Percentiles rank a stretch among this genome's conserved stretches.
Evolutionary conservation across 805 yeast species (phyloP).

Genomic region (Ogataea minuta): DNA sequence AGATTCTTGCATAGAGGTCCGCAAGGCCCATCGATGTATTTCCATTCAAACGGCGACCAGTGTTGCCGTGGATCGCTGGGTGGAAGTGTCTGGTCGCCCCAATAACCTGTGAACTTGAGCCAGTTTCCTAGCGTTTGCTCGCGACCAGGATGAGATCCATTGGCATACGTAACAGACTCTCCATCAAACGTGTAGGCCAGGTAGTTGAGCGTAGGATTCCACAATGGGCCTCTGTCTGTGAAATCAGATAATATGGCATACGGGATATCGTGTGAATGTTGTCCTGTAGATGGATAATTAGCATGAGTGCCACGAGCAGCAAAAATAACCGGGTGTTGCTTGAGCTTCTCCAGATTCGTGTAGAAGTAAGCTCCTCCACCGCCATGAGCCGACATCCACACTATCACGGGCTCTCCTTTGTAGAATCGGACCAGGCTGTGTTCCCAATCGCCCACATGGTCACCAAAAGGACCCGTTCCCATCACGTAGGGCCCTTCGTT

Average conservation of each 20-base stretch:
- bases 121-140: slow-evolving; percentile 63
- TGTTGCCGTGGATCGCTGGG: slow-evolving; percentile 74
- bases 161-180: slow-evolving; percentile 41
- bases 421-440: slow-evolving; percentile 85
- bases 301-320: slow-evolving; percentile 97
- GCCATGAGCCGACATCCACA: slow-evolving; percentile 98
- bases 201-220: slow-evolving; percentile 88
- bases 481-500: slow-evolving; percentile 94
- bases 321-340: slow-evolving; percentile 70
- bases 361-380: slow-evolving; percentile 91
- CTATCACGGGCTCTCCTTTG: slow-evolving; percentile 72
- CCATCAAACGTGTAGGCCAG: slow-evolving; percentile 82
- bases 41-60: slow-evolving; percentile 87
- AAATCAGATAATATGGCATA: slow-evolving; percentile 87
- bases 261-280: slow-evolving; percentile 93
- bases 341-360: slow-evolving; percentile 67
- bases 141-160: slow-evolving; percentile 48
- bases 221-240: slow-evolving; percentile 90
- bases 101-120: slow-evolving; percentile 77
- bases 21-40: slow-evolving; percentile 86
- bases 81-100: slow-evolving; percentile 83
- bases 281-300: slow-evolving; percentile 93
- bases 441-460: slow-evolving; percentile 98
- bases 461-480: slow-evolving; percentile 97
- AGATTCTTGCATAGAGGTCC: slow-evolving; percentile 87